phyloP scores from a whole-genome alignment of 2,329 filamentous ascomycete genomes.

The Dryadomyces quercivorus region DNA sequence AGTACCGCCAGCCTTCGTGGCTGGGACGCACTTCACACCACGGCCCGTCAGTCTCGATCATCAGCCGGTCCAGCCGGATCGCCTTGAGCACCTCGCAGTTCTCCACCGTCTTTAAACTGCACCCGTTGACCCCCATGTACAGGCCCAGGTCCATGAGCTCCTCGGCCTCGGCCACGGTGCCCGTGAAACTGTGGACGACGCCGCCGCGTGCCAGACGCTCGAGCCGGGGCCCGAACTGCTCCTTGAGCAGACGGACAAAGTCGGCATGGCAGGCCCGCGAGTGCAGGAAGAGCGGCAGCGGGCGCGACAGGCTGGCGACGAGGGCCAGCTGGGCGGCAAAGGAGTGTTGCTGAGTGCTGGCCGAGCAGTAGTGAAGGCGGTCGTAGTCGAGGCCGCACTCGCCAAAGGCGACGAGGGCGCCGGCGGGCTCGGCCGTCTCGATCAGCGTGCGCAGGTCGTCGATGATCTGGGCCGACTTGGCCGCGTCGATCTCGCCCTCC shows the following conservation, averaged over 20 bases:
- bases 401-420: slow-evolving; percentile 65
- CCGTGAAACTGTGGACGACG: slow-evolving; percentile 92
- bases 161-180: slow-evolving; percentile 71
- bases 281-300: slow-evolving; percentile 84
- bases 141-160: slow-evolving; percentile 69
- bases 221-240: slow-evolving; percentile 42
- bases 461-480: slow-evolving; percentile 38
- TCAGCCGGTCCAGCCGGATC: slow-evolving; percentile 66
- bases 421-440: slow-evolving; percentile 35
- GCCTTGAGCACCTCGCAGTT: slow-evolving; percentile 76
- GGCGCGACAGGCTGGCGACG: slow-evolving; percentile 47
- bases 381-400: slow-evolving; percentile 97
- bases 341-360: slow-evolving; percentile 68
- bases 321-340: slow-evolving; percentile 76
- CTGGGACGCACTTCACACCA: slow-evolving; percentile 92
- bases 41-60: slow-evolving; percentile 94
- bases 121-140: slow-evolving; percentile 92
- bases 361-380: slow-evolving; percentile 69
- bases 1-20: slow-evolving; percentile 70
- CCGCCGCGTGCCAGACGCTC: slow-evolving; percentile 56
- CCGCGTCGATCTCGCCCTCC: slow-evolving; percentile 28
- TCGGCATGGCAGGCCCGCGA: slow-evolving; percentile 77
- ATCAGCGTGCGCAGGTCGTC: slow-evolving; percentile 53
- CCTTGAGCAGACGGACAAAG: slow-evolving; percentile 61
- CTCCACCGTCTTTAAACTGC: slow-evolving; percentile 86